phyloP scores from a whole-genome alignment of 73 alveolate genomes.

The Durusdinium trenchii region DNA sequence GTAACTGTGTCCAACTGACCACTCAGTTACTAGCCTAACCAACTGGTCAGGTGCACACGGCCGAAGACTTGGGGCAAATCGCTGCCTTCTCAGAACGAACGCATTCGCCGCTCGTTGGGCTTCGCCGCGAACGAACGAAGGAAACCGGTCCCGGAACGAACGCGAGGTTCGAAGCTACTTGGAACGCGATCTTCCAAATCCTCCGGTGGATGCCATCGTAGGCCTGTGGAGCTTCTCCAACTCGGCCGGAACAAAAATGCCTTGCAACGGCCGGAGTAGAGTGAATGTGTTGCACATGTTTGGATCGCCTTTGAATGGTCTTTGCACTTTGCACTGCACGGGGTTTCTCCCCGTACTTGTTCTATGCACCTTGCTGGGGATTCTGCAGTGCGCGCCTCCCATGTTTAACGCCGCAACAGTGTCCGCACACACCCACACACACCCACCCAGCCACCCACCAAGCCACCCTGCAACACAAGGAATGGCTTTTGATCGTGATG shows the following conservation, averaged over 20 bases:
- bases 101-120: background rate
- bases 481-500: too few species aligned
- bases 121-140: background rate
- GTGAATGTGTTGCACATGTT: too few species aligned
- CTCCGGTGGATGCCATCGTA: conserved; percentile 86
- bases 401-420: too few species aligned
- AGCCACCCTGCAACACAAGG: too few species aligned
- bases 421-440: too few species aligned
- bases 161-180: conserved; percentile 62
- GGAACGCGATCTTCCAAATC: conserved; percentile 47
- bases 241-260: background rate
- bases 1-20: too few species aligned
- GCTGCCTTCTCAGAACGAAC: background rate
- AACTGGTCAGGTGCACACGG: conserved; percentile 20
- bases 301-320: too few species aligned
- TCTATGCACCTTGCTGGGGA: background rate
- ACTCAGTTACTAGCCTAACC: too few species aligned
- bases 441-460: too few species aligned
- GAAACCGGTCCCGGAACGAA: too few species aligned
- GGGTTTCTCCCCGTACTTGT: background rate
- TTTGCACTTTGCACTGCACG: background rate
- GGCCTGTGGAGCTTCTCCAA: background rate
- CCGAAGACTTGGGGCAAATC: conserved; percentile 82
- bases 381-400: too few species aligned
- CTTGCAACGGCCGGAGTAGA: too few species aligned